Base-by-base conservation (phyloP, 371 early-diverging fungal species). In the Saksenaea vasiformis region DNA sequence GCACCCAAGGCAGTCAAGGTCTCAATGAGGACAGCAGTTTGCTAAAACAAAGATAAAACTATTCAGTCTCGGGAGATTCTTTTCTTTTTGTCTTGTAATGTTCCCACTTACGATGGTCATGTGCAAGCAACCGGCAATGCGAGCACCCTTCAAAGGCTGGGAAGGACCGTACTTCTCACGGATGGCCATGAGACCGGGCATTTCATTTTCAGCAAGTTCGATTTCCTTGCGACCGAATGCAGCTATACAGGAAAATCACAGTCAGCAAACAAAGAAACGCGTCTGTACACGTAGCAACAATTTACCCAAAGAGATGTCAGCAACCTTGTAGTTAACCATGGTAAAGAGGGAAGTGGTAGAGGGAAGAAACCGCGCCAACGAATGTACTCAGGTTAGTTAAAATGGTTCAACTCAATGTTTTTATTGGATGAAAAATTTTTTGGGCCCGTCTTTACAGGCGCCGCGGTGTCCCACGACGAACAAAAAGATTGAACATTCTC, bases 11-110 rank as follows among this genome's bases (percentile, higher is more conserved):
- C 90, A 62, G 86, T 84, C 67, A 98, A 86, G 65, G 97, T 96
- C 88, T 97, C 97, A 85, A 97, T 96, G 69, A 98, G 89, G 67
- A 97, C 95, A 61, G 97, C 98, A 56, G 98, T 96, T 88, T 98
- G 67, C 22, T 56, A 35, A n/a, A n/a, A n/a, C n/a, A n/a, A n/a
- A n/a, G n/a, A 26, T 54, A 9, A 31, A 14, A 41, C 43, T n/a
- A 67, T 56, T 51, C 19, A 31, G 61, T 28, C 34, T 55, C 51
- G 43, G 34, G 14, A 34, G 5, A 56, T 11, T 14, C 57, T 14
- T 41, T n/a, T 54, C 15, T 54, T 26, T 19, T 54, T 19, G n/a
- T 4, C 31, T 19, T 14, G 31, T 11, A 0, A 1, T 17, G 24
- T 38, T n/a, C 19, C 14, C 5, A 58, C 64, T 64, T 64, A 64